Conservation (phyloP, 768 basidiomycete genomes). For the Lentinula raphanica region DNA sequence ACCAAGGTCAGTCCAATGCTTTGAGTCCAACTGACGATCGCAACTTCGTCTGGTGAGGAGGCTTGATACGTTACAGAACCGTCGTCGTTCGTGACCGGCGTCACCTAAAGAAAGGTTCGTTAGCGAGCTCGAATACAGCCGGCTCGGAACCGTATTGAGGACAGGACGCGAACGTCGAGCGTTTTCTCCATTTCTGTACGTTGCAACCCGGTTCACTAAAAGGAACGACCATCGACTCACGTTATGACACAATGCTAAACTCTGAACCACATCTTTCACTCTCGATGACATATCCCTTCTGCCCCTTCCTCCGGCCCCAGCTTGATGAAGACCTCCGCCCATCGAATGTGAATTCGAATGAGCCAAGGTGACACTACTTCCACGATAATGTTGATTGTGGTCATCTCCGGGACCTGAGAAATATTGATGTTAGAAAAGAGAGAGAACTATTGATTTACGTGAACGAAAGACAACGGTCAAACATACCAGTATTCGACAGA, state of each 20-base stretch:
- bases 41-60: slow-evolving; percentile 97
- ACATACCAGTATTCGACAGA: slow-evolving; percentile 60
- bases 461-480: no score
- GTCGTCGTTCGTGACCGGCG: slow-evolving; percentile 92
- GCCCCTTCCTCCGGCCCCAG: slow-evolving; percentile 51
- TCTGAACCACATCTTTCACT: slow-evolving; percentile 87
- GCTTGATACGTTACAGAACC: slow-evolving; percentile 96
- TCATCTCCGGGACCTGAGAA: neutral
- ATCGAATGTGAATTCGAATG: neutral
- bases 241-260: slow-evolving; percentile 94
- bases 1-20: slow-evolving; percentile 88
- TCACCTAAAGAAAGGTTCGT: slow-evolving; percentile 55
- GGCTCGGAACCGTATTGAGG: no score
- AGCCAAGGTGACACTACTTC: neutral
- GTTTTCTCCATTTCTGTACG: no score
- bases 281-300: slow-evolving; percentile 93
- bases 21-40: slow-evolving; percentile 96
- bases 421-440: no score
- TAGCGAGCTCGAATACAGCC: neutral
- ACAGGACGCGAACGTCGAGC: no score
- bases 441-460: no score
- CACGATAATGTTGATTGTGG: neutral
- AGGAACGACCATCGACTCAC: slow-evolving; percentile 37
- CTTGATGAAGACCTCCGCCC: neutral
- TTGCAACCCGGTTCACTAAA: no score